Evolutionary conservation across 768 basidiomycete genomes (phyloP).

Genomic region (Pleurotus tuoliensis): DNA sequence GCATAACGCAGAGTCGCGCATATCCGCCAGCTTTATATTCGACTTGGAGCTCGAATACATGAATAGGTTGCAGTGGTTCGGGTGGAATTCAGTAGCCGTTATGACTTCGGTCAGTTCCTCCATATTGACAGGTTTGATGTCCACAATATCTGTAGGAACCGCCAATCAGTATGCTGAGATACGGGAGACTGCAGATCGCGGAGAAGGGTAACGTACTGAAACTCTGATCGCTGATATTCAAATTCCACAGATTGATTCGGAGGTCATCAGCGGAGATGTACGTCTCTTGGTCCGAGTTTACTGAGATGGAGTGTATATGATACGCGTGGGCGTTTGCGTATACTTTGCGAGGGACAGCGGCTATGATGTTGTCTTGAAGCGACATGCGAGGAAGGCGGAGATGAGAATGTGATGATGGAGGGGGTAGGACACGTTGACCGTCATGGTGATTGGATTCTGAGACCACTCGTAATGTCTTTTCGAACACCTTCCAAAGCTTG

Average conservation of each 20-base stretch:
- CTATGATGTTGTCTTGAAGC: conserved; percentile 96
- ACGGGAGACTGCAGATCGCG: not conserved
- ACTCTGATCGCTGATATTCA: conserved; percentile 97
- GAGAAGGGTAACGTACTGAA: conserved; percentile 70
- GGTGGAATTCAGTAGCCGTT: conserved; percentile 99
- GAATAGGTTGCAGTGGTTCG: conserved; percentile 94
- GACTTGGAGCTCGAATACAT: conserved; percentile 99
- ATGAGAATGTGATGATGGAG: conserved; percentile 53
- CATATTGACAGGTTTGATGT: conserved; percentile 99
- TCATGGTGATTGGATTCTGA: conserved; percentile 94
- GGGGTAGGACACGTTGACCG: conserved; percentile 65
- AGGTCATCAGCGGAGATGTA: conserved; percentile 99
- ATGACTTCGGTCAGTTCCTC: conserved; percentile 99
- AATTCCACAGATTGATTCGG: conserved; percentile 96
- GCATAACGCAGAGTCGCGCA: conserved; percentile 97
- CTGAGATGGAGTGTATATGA: conserved; percentile 99
- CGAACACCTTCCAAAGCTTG: conserved; percentile 99
- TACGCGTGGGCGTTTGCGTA: conserved; percentile 99
- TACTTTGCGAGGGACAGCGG: conserved; percentile 96
- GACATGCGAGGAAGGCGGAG: conserved; percentile 89
- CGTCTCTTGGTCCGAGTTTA: conserved; percentile 99
- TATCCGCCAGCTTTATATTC: conserved; percentile 99
- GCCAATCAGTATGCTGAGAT: conserved; percentile 1
- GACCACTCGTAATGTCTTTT: conserved; percentile 93
- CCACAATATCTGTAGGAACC: conserved; percentile 79